phyloP scores from a whole-genome alignment of 1,139 yeast species.

The Chernovozyma aurita region DNA sequence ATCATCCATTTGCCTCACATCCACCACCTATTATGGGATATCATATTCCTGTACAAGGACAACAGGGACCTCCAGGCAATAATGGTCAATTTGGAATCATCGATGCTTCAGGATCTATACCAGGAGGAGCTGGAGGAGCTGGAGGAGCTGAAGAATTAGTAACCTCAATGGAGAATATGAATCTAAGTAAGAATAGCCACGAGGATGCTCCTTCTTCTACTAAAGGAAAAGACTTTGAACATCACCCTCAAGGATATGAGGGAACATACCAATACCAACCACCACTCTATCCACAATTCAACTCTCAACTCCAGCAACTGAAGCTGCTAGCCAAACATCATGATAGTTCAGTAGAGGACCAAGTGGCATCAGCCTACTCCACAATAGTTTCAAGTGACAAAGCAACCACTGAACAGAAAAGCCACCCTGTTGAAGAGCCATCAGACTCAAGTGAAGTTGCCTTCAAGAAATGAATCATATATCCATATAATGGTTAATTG shows the following conservation, averaged over 20 bases:
- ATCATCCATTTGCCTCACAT: not conserved
- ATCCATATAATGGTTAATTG: no score
- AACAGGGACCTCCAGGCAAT: not conserved
- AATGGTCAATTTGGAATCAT: not conserved
- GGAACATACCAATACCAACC: not conserved
- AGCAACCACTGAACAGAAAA: no score
- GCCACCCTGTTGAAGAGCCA: no score
- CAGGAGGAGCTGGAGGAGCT: not conserved
- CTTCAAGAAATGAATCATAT: no score
- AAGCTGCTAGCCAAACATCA: not conserved
- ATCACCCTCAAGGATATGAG: not conserved
- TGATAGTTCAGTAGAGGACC: not conserved
- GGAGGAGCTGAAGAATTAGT: conserved; percentile 11
- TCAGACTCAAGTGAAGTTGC: no score
- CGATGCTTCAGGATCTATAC: not conserved
- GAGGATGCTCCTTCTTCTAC: no score
- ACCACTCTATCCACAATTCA: not conserved
- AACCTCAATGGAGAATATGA: conserved; percentile 16
- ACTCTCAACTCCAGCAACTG: not conserved
- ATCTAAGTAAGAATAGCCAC: conserved; percentile 8
- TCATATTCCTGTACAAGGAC: not conserved
- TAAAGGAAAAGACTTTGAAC: not conserved
- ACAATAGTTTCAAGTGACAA: no score
- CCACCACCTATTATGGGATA: not conserved
- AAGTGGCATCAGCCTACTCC: no score